phyloP scores from a whole-genome alignment of 192 early-diverging fungal genomes.

The Thoreauomyces humboldtii region DNA sequence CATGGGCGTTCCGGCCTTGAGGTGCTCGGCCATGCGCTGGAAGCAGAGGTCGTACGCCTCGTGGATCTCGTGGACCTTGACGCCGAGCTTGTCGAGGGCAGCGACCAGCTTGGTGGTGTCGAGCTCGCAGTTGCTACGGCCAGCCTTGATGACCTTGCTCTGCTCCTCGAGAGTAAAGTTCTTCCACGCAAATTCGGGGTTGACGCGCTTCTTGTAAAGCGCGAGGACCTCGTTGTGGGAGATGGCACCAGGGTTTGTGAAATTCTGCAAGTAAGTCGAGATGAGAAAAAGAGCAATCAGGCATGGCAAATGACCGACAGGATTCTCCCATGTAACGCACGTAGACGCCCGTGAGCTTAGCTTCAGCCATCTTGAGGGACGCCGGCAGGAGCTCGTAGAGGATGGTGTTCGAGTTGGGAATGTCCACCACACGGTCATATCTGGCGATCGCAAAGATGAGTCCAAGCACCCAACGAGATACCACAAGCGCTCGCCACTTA shows the following conservation, averaged over 20 bases:
- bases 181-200: constrained; percentile 29
- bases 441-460: background rate
- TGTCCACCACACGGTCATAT: constrained; percentile 28
- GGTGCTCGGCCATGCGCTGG: constrained; percentile 28
- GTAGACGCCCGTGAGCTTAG: constrained; percentile 17
- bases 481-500: background rate
- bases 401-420: constrained; percentile 34
- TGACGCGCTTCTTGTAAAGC: constrained; percentile 29
- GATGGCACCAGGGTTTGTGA: constrained; percentile 33
- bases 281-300: too few relatives aligned
- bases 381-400: constrained; percentile 30
- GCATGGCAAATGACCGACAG: too few relatives aligned
- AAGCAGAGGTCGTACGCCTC: constrained; percentile 29
- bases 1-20: constrained; percentile 6
- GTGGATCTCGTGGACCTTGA: constrained; percentile 24
- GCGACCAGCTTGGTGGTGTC: constrained; percentile 28
- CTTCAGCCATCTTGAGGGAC: constrained; percentile 9
- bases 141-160: constrained; percentile 28
- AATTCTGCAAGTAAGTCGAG: too few relatives aligned
- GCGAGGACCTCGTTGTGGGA: constrained; percentile 33
- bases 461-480: background rate
- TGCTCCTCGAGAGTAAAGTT: constrained; percentile 34
- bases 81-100: constrained; percentile 12
- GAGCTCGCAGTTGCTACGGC: constrained; percentile 28
- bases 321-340: too few relatives aligned